Base-by-base conservation (phyloP, 2,329 filamentous ascomycete genomes). In the Mycocentrospora acerina region DNA sequence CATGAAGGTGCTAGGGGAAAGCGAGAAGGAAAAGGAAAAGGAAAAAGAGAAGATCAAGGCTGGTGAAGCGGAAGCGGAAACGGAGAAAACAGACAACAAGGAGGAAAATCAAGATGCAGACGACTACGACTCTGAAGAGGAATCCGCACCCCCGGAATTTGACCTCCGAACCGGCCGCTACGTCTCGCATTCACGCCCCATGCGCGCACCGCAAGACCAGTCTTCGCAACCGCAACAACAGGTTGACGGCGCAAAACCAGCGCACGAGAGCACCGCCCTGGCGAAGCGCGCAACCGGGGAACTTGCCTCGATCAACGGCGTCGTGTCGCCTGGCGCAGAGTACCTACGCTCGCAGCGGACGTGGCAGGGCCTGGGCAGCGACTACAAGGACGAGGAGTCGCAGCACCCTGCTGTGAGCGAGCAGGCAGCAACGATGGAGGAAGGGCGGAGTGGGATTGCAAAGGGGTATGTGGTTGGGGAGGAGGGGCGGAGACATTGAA, bases 291-390 rank as follows among this genome's bases (percentile, higher is more conserved):
- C 73, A 49, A 83, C 81, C 37, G 82, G 85, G 3, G 86, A 95
- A 49, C 53, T 97, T 13, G 85, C 88, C 0, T 83, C 83, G 30
- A 82, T 97, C 52, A 91, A 90, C 35, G 89, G 90, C 6, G 80
- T 91, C 0, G 76, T 86, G n/a, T 97, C 91, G 30, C 93, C 93
- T 0, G 93, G 89, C 0, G 93, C 93, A 0, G 88, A 96, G 64
- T 97, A 81, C 54, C 71, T 98, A 47, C 80, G 85, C 22, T 86
- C 85, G 3, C 81, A 90, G 57, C 74, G 93, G 40, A 95, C 88
- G 4, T 98, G 93, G 93, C 86, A 86, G 59, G 93, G 93, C 0
- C 70, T 98, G 16, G 93, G 93, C 0, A 95, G 82, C 46, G 93
- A 98, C 63, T 94, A 90, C 56, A 75, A 77, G 42, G 70, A 68